Percentiles rank a stretch among this genome's conserved stretches.
Conservation (phyloP, 2,329 filamentous ascomycete species). For the Westerdykella aurantiaca region DNA sequence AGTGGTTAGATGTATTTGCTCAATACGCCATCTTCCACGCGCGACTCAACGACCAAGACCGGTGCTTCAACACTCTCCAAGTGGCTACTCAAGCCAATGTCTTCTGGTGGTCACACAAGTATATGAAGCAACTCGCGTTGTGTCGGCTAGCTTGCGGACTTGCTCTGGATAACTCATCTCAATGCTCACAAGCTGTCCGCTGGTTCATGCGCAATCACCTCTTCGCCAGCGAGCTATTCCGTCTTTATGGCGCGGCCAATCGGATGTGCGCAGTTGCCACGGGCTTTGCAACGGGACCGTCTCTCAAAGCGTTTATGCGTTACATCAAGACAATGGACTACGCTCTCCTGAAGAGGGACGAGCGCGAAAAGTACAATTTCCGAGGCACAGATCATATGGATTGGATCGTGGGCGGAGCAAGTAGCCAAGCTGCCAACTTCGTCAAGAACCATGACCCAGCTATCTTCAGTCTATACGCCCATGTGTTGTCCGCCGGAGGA, state of each 20-base stretch:
- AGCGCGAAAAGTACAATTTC: conserved; percentile 42
- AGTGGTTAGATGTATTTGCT: conserved; percentile 86
- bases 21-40: conserved; percentile 78
- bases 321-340: conserved; percentile 88
- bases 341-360: conserved; percentile 51
- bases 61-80: conserved; percentile 75
- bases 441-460: conserved; percentile 58
- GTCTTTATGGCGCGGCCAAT: conserved; percentile 74
- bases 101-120: conserved; percentile 65
- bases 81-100: conserved; percentile 74
- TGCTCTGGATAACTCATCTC: conserved; percentile 69
- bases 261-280: conserved; percentile 67
- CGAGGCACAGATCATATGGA: conserved; percentile 34
- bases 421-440: conserved; percentile 31
- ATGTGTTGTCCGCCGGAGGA: conserved; percentile 78
- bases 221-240: conserved; percentile 74
- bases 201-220: conserved; percentile 80
- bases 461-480: conserved; percentile 80
- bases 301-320: conserved; percentile 85
- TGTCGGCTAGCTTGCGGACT: conserved; percentile 82
- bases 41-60: conserved; percentile 58
- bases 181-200: conserved; percentile 67
- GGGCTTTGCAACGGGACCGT: conserved; percentile 71
- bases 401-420: conserved; percentile 34
- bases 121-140: conserved; percentile 59